phyloP scores from a whole-genome alignment of 352 stramenopile species.

The Phytophthora boehmeriae region DNA sequence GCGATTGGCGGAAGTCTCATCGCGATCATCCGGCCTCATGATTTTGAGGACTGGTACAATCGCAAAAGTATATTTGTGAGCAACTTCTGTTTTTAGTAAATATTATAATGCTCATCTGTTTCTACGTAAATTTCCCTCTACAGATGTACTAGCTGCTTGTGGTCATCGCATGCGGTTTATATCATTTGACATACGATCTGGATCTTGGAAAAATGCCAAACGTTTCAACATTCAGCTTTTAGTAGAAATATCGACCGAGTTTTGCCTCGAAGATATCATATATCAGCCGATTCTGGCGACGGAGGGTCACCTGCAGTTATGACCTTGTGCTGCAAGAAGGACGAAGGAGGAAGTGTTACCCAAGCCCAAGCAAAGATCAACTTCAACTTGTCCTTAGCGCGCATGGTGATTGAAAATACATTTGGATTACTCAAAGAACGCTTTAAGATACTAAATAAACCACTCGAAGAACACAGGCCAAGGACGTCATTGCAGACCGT shows the following conservation, averaged over 20 bases:
- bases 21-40: conserved; percentile 6
- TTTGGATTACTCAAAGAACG: conserved; percentile 14
- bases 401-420: conserved; percentile 13
- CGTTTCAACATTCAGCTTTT: conserved; percentile 12
- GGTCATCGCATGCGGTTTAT: conserved; percentile 10
- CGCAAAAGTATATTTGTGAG: conserved; percentile 7
- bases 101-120: background rate
- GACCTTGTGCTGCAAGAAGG: conserved; percentile 6
- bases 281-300: conserved; percentile 12
- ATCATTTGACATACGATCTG: conserved; percentile 3
- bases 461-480: conserved; percentile 9
- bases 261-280: conserved; percentile 8
- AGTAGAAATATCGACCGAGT: conserved; percentile 7
- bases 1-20: conserved; percentile 13
- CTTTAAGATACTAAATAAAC: conserved; percentile 17
- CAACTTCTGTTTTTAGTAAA: background rate
- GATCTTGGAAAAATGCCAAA: conserved; percentile 13
- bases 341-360: background rate
- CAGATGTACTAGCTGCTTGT: conserved; percentile 15
- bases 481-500: background rate
- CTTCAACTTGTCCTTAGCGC: conserved; percentile 9
- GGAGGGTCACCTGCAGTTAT: conserved; percentile 5
- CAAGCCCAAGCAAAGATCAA: conserved; percentile 5
- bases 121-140: conserved; percentile 6
- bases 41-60: conserved; percentile 22